A percentile compares a stretch with the other conserved stretches of the same genome.
Conservation (phyloP, 352 stramenopile genomes). For the Globisporangium iwayamae region DNA sequence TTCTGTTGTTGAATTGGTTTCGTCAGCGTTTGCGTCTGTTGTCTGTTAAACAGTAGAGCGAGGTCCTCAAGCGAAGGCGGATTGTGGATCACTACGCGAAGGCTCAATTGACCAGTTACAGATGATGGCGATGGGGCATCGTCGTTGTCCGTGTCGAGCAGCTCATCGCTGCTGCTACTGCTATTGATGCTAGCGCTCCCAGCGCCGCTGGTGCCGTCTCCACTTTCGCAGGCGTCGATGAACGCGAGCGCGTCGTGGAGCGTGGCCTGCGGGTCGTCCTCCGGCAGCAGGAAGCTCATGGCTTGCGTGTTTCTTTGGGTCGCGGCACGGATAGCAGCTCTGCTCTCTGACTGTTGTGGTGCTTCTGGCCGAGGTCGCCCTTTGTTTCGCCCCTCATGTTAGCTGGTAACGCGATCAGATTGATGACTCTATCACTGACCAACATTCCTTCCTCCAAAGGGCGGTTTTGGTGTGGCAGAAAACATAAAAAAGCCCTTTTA, state of each 20-base stretch:
- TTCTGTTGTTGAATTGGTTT: too few species aligned
- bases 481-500: too few species aligned
- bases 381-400: too few species aligned
- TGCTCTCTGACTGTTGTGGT: too few species aligned
- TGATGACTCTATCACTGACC: too few species aligned
- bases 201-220: background rate
- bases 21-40: background rate
- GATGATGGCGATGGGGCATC: background rate
- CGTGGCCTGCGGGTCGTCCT: constrained; percentile 11
- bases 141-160: background rate
- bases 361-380: too few species aligned
- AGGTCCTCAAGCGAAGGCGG: background rate
- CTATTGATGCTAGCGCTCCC: background rate
- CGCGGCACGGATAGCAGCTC: too few species aligned
- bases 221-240: constrained; percentile 12
- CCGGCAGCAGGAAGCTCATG: constrained; percentile 11
- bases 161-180: constrained; percentile 2
- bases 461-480: too few species aligned
- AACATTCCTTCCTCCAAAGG: too few species aligned
- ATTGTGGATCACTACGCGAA: constrained; percentile 11
- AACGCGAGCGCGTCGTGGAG: constrained; percentile 14
- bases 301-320: background rate
- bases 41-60: background rate
- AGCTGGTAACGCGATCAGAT: too few species aligned
- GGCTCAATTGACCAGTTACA: background rate